Conservation (phyloP, 1,284 basidiomycete species). For the Moesziomyces antarcticus region DNA sequence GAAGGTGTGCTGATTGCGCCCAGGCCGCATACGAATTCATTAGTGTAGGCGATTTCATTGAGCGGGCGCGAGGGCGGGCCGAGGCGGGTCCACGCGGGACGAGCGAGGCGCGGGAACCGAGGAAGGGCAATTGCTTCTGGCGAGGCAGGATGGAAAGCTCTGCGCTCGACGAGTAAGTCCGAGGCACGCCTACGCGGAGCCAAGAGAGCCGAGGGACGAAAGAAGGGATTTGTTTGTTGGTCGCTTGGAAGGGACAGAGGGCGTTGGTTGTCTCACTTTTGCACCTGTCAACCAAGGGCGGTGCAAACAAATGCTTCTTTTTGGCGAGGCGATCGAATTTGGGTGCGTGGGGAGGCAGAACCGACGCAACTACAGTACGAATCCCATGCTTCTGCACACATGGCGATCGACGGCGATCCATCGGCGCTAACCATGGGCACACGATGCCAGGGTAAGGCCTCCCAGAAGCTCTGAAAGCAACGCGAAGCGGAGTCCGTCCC, state of each 20-base stretch:
- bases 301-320: slow-evolving; percentile 4
- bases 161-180: background rate
- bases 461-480: too few relatives aligned
- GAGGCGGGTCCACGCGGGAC: too few relatives aligned
- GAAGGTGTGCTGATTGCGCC: too few relatives aligned
- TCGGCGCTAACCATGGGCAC: background rate
- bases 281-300: slow-evolving; percentile 5
- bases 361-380: background rate
- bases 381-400: background rate
- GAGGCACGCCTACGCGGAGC: too few relatives aligned
- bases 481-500: too few relatives aligned
- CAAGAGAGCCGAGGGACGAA: background rate
- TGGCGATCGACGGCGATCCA: background rate
- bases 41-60: too few relatives aligned
- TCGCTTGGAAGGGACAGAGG: background rate
- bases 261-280: background rate
- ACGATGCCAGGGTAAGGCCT: background rate
- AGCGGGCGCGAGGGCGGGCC: too few relatives aligned
- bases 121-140: background rate
- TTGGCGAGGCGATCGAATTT: background rate
- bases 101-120: too few relatives aligned
- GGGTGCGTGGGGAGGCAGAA: too few relatives aligned
- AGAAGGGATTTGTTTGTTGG: slow-evolving; percentile 4
- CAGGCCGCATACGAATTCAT: too few relatives aligned
- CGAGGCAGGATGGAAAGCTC: background rate